phyloP scores from a whole-genome alignment of 345 rosid genomes.

The Gossypium turneri region DNA sequence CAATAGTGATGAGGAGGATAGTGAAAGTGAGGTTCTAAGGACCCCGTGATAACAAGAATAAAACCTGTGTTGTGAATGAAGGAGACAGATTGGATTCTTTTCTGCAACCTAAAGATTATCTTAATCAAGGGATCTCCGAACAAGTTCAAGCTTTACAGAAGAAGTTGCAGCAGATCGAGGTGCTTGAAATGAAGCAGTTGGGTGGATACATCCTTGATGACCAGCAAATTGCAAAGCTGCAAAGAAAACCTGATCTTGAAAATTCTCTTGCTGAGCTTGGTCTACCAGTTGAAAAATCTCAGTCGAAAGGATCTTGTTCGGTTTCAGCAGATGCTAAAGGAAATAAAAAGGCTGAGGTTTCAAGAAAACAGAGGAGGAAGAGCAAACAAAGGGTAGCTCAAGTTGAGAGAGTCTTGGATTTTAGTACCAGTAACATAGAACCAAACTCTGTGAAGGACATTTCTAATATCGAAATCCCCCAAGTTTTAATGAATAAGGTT shows the following conservation, averaged over 20 bases:
- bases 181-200: slow-evolving; percentile 71
- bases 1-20: slow-evolving; percentile 75
- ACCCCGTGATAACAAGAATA: slow-evolving; percentile 48
- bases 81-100: slow-evolving; percentile 48
- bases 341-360: slow-evolving; percentile 44
- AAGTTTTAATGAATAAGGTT: slow-evolving; percentile 46
- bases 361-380: slow-evolving; percentile 64
- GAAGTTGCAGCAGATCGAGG: slow-evolving; percentile 92
- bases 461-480: slow-evolving; percentile 31
- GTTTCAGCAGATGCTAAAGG: slow-evolving; percentile 45
- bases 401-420: slow-evolving; percentile 38
- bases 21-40: slow-evolving; percentile 56
- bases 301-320: slow-evolving; percentile 32
- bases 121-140: slow-evolving; percentile 40
- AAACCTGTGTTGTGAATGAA: slow-evolving; percentile 17
- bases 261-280: slow-evolving; percentile 49
- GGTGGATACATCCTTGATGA: slow-evolving; percentile 68
- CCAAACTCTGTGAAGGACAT: slow-evolving; percentile 28
- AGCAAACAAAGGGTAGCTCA: slow-evolving; percentile 49
- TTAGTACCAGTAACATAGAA: slow-evolving; percentile 31
- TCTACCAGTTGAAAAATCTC: slow-evolving; percentile 38
- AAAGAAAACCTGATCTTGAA: slow-evolving; percentile 32
- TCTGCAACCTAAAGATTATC: slow-evolving; percentile 52
- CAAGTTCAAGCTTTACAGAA: slow-evolving; percentile 76
- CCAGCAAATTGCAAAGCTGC: slow-evolving; percentile 89